Evolutionary conservation across 2,329 filamentous ascomycete species (phyloP).

Genomic region (Penicillium sp.): DNA sequence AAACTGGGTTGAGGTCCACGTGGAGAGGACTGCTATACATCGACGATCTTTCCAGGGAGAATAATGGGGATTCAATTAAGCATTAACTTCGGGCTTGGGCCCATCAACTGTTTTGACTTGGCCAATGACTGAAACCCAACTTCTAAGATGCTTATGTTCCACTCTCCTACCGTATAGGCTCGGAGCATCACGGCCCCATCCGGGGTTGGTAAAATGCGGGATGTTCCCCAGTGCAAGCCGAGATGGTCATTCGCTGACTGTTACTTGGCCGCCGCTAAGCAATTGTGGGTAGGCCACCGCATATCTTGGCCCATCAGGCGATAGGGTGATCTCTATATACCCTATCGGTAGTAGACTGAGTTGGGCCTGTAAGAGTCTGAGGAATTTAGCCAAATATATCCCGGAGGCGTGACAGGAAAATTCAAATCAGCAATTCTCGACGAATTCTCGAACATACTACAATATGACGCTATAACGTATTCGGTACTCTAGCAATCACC

Average conservation of each 20-base stretch:
- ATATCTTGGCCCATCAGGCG: background rate
- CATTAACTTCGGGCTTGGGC: no score
- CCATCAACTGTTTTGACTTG: background rate
- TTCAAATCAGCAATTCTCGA: no score
- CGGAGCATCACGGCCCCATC: background rate
- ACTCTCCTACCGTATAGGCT: background rate
- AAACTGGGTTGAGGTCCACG: conserved; percentile 16
- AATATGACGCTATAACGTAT: background rate
- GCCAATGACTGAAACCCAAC: background rate
- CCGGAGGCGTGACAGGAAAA: background rate
- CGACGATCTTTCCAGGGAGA: conserved; percentile 4
- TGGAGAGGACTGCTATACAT: conserved; percentile 15
- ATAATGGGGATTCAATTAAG: no score
- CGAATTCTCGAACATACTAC: background rate
- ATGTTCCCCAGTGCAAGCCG: conserved; percentile 15
- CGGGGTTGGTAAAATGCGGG: conserved; percentile 3
- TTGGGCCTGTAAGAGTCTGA: background rate
- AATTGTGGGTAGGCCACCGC: background rate
- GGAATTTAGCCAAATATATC: background rate
- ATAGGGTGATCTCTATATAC: background rate
- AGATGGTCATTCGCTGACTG: conserved; percentile 15
- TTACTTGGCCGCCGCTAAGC: no score
- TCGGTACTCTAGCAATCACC: background rate
- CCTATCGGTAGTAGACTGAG: background rate
- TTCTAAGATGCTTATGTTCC: background rate